phyloP scores from a whole-genome alignment of 441 rosid species.

The Kokia cookei region DNA sequence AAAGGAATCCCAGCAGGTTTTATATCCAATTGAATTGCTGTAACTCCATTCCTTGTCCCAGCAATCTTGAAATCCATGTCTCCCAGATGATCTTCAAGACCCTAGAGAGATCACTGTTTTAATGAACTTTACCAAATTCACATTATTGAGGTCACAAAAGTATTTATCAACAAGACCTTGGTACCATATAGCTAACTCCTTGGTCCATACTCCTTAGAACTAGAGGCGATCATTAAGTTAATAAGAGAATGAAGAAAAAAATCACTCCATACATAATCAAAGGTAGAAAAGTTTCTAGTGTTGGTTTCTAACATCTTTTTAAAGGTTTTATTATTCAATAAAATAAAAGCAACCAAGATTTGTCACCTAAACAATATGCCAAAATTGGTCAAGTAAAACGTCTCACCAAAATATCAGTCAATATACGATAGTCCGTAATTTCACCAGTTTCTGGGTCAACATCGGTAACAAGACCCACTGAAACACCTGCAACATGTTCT shows the following conservation, averaged over 20 bases:
- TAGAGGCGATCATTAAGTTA: background rate
- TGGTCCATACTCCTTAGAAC: background rate
- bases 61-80: constrained; percentile 99
- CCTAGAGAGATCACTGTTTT: constrained; percentile 37
- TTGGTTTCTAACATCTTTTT: background rate
- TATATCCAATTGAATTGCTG: constrained; percentile 93
- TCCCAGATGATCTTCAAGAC: constrained; percentile 97
- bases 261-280: background rate
- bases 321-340: background rate
- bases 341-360: background rate
- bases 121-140: constrained; percentile 13
- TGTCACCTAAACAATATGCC: background rate
- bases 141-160: background rate
- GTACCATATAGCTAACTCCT: background rate
- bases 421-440: constrained; percentile 72
- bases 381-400: constrained; percentile 8
- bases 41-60: constrained; percentile 85
- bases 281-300: background rate
- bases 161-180: background rate
- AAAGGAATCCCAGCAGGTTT: constrained; percentile 98
- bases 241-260: background rate
- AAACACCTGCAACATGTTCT: constrained; percentile 95
- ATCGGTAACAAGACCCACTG: constrained; percentile 90
- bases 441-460: constrained; percentile 71
- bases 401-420: constrained; percentile 92